Percentiles rank a stretch among this genome's conserved stretches.
Conservation (phyloP, 306 rosid genomes). For the Quercus variabilis region DNA sequence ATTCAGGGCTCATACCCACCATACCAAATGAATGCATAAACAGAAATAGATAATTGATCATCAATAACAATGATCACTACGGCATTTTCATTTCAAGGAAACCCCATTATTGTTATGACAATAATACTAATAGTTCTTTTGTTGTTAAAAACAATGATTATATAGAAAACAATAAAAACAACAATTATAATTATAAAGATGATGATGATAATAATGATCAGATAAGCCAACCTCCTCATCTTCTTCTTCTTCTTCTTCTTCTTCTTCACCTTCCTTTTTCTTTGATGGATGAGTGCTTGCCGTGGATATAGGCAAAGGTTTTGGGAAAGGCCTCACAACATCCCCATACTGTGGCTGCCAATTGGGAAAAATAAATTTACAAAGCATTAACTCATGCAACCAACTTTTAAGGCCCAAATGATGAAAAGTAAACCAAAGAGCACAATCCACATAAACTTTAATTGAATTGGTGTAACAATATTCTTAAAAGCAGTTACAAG, state of each 20-base stretch:
- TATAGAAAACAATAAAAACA: too few species aligned
- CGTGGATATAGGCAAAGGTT: conserved; percentile 56
- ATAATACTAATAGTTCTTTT: too few species aligned
- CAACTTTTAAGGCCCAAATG: background rate
- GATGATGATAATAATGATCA: too few species aligned
- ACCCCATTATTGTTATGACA: too few species aligned
- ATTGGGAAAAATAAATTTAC: background rate
- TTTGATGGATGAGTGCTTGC: conserved; percentile 31
- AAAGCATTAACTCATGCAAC: background rate
- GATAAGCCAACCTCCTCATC: conserved; percentile 52
- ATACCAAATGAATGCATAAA: too few species aligned
- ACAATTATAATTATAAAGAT: too few species aligned
- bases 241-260: conserved; percentile 30
- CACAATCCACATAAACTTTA: background rate
- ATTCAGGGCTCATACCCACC: too few species aligned
- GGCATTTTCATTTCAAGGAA: too few species aligned
- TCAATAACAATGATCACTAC: too few species aligned
- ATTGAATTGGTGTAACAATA: background rate
- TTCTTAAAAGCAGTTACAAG: background rate
- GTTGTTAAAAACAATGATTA: too few species aligned
- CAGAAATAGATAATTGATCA: too few species aligned
- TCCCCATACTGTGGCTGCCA: conserved; percentile 38
- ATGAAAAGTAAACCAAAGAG: background rate
- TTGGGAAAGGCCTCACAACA: conserved; percentile 57
- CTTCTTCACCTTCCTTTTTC: conserved; percentile 51